Evolutionary conservation across 2,329 filamentous ascomycete genomes (phyloP), one percentile per base, ranked within the genome.

Genomic region (Verticillium longisporum): DNA sequence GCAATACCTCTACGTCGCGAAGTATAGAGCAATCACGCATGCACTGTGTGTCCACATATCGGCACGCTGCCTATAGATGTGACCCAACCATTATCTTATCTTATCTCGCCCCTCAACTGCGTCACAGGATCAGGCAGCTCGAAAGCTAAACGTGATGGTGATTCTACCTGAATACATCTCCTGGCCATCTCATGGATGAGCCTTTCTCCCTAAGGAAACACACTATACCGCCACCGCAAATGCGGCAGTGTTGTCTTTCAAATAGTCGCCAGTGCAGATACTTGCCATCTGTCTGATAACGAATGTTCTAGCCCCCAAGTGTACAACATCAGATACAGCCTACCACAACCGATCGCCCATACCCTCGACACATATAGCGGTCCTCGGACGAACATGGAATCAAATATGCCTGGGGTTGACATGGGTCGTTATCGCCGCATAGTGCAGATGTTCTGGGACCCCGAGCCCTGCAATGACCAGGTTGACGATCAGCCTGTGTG

Each of bases 361-460:
- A 2, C 38, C 7, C 9, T 55, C 14, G 32, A 14, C 54, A 6
- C 32, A 11, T 6, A 13, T 7, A 34, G 13, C 54, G 33, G 10
- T 55, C 9, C 18, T 60, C 56, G 21, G 26, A 26, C 38, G n/a
- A 57, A 10, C 11, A 64, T 76, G 71, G 73, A 76, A 61, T 68
- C 68, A 32, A 71, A 73, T 14, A 74, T 80, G 64, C 77, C 79
- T 38, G 87, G 83, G 61, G 85, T 90, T 61, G 91, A 96, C 70
- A 79, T 96, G 63, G 85, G 90, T 67, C 88, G 90, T 67, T 82
- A 82, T 63, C 90, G 91, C 75, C 89, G 90, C 65, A 87, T 97
- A 68, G 88, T 97, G 63, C 90, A 94, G 76, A 92, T 91, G 77
- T 88, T 98, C 70, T 97, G 92, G 89, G 93, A 97, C 68, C 92